Evolutionary conservation across 305 asterid species (phyloP), one percentile per base, ranked within the genome.

Genomic region (Fraxinus nigra): DNA sequence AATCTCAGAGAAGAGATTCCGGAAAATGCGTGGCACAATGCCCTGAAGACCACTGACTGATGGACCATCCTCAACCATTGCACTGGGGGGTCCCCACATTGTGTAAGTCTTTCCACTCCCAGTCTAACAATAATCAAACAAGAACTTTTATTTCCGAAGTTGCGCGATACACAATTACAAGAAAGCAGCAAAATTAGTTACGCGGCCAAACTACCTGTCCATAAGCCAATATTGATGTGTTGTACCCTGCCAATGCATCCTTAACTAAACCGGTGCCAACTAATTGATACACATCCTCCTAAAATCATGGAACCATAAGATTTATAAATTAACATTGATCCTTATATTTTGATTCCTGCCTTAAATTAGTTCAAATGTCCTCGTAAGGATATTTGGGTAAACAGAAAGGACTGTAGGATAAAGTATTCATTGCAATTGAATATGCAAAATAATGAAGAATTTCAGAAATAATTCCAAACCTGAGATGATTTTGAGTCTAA

Each of bases 31-130:
- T 2, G 99, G 97, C 48, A 85, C 98, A 75, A 93, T 82, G 78
- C 99, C 99, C 87, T 92, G 97, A 89, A 85, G 89, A 70, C 90
- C 93, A 87, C 76, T 78, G 67, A 84, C 85, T 32, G 92, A 86
- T 61, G 93, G 97, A 87, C 85, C 87, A 34, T 89, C 97, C 79
- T 61, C 14, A 7, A 94, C 91, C 94, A 95, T 93, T 11, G 99
- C 93, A 84, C 93, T 93, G 22, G 89, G 98, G 13, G 98, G 97
- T 75, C 99, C 98, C 97, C 98, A 95, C 97, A 95, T 92, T 54
- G 98, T 94, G 82, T 88, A 93, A 24, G 98, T 88, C 89, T 95
- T 94, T 32, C 99, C 99, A 87, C 95, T 95, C 54, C 98, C 98
- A 86, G 94, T 93, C 99, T 94, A 79, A 84, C 28, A 83, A 86